A percentile compares a stretch with the other conserved stretches of the same genome.
phyloP scores from a whole-genome alignment of 352 stramenopile species.

The Phytophthora colocasiae region DNA sequence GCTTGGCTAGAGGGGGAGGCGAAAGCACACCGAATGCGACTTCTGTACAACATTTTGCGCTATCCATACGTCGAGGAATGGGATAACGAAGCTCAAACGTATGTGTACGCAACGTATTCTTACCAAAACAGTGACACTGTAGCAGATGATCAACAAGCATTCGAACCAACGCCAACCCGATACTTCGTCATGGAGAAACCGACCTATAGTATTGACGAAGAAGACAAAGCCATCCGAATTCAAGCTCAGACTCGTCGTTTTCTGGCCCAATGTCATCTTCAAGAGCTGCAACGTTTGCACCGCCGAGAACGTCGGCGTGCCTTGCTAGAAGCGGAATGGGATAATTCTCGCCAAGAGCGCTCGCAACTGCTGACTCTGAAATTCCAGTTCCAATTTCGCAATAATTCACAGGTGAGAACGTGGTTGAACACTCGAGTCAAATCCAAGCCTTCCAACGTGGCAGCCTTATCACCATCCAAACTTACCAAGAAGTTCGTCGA shows the following conservation, averaged over 20 bases:
- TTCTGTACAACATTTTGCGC: slow-evolving; percentile 48
- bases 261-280: slow-evolving; percentile 44
- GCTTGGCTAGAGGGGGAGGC: slow-evolving; percentile 48
- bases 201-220: slow-evolving; percentile 71
- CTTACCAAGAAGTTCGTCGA: slow-evolving; percentile 13
- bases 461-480: slow-evolving; percentile 14
- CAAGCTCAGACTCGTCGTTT: slow-evolving; percentile 52
- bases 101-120: slow-evolving; percentile 48
- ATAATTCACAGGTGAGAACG: slow-evolving; percentile 22
- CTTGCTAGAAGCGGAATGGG: slow-evolving; percentile 54
- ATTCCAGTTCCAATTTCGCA: slow-evolving; percentile 28
- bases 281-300: slow-evolving; percentile 36
- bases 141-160: slow-evolving; percentile 20
- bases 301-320: slow-evolving; percentile 37
- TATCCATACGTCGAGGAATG: slow-evolving; percentile 72
- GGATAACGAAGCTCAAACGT: slow-evolving; percentile 52
- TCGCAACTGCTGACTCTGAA: slow-evolving; percentile 56
- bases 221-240: slow-evolving; percentile 54
- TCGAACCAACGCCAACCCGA: slow-evolving; percentile 23
- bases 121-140: not conserved
- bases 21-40: slow-evolving; percentile 39
- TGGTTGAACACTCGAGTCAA: slow-evolving; percentile 31
- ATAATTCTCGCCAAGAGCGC: slow-evolving; percentile 44
- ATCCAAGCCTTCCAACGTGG: slow-evolving; percentile 14
- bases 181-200: slow-evolving; percentile 48